Base-by-base conservation (phyloP, 345 rosid genomes). In the Lepidium sativum region DNA sequence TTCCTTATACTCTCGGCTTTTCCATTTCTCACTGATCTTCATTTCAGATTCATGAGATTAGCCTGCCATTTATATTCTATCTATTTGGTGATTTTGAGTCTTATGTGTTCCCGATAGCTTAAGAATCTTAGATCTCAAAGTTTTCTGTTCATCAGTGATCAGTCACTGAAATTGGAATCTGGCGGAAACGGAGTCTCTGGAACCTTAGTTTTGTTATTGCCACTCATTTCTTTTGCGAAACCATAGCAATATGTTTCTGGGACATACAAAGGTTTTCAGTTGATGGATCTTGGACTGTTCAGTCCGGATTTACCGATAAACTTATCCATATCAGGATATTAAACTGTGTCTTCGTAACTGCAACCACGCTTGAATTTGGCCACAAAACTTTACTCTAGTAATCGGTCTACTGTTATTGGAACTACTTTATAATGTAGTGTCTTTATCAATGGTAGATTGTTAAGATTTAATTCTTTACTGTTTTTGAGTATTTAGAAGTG, bases 91-190 rank as follows among this genome's bases (percentile, higher is more conserved):
- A 60, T 60, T 50, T 27, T 8, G 31, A 27, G 68, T 50, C 33
- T 37, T 50, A 62, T 43, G 4, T 6, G 53, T 44, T 47, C 8
- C 35, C 12, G 15, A 54, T 23, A 17, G 59, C 38, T 8, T 17
- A 23, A 23, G 62, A 55, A 12, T 55, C 45, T 7, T 53, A 65
- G 61, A 65, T 66, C 62, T 54, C 27, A 15, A 50, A 5, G 17
- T 54, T 31, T 21, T 18, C 5, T 34, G 14, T 45, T 20, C 51
- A 49, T 49, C 3, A 13, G 54, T 59, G 35, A 16, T 27, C 16
- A 40, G 27, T 42, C 29, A 9, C 9, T 9, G 32, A 14, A 41
- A 13, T 4, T 38, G 13, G 33, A 38, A 37, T 38, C 31, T 43
- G 31, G 52, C 29, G 4, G 41, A 60, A 9, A 57, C 21, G 35